Evolutionary conservation across 176 grass and related monocot genomes (phyloP), one percentile per base, ranked within the genome.

Genomic region (Carex kokanica): DNA sequence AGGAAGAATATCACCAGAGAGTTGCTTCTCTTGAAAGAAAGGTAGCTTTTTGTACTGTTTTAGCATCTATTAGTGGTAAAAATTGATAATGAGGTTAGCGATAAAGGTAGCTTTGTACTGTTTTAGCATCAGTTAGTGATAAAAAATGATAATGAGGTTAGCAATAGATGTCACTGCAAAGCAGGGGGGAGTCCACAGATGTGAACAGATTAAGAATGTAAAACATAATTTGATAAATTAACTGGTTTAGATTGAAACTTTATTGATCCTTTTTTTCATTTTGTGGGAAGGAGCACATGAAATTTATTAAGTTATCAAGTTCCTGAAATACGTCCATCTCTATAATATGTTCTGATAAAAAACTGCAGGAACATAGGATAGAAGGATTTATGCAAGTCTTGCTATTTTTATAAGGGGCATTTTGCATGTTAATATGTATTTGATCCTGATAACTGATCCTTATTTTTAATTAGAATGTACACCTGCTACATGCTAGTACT

Each of bases 21-120:
- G 93, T 99, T 71, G 69, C 97, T 85, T 93, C 93, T 85, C 97
- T 99, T 92, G 97, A 99, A 90, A 96, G 97, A 80, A 99, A 99
- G 97, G 97, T 96, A 71, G 61, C 49, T 53, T 60, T 61, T 24
- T n/a, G 57, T 74, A 75, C 31, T 71, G 15, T 21, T 75, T 61
- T 49, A 27, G 10, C 47, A 23, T 20, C 15, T 9, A 2, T 61
- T 20, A 8, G 20, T 21, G 18, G 10, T 23, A 45, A 8, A 20
- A 57, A 60, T 60, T 60, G 7, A 23, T 60, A 60, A 8, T 23
- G 58, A 60, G n/a, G 6, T 45, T 60, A 23, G 58, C 18, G 0
- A 60, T 20, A 60, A 21, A 60, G 31, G 31, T 32, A 32, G 31
- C 31, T 32, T 32, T 25, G 25, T 25, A 25, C 25, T 25, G 25